Evolutionary conservation across 495 filamentous ascomycete species (phyloP).

Genomic region (Xylaria venustula): DNA sequence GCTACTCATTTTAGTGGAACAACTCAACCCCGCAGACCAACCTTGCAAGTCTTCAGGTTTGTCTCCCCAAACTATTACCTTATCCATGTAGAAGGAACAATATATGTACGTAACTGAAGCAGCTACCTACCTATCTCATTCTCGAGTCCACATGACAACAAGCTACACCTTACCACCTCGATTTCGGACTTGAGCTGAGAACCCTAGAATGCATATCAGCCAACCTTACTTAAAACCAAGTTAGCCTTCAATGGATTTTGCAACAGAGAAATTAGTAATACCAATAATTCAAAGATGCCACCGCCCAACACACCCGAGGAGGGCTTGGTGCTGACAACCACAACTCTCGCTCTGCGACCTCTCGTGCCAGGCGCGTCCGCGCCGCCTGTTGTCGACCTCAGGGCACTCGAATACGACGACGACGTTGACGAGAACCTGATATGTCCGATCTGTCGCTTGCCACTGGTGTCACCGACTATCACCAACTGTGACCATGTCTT

Average conservation of each 20-base stretch:
- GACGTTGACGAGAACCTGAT: constrained; percentile 73
- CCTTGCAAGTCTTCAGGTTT: no score
- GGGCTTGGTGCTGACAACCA: constrained; percentile 22
- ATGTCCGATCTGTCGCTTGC: constrained; percentile 79
- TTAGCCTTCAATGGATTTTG: background rate
- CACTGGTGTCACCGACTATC: constrained; percentile 69
- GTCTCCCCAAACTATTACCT: no score
- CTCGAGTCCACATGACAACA: no score
- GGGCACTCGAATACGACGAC: constrained; percentile 67
- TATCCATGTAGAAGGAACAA: no score
- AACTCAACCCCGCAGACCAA: no score
- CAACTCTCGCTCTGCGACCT: constrained; percentile 21
- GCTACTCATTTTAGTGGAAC: no score
- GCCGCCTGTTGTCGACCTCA: constrained; percentile 52
- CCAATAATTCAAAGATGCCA: constrained; percentile 19
- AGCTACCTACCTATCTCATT: no score
- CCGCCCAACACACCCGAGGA: constrained; percentile 36
- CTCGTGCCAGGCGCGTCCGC: constrained; percentile 11
- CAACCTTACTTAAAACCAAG: background rate
- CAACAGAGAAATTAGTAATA: background rate
- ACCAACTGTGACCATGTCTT: constrained; percentile 69
- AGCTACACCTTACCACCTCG: background rate
- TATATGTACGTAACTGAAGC: no score
- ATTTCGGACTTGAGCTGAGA: background rate
- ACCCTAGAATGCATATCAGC: background rate